These are phyloP conservation scores for Gymnopilus junonius DNA, from an alignment of 768 basidiomycete genomes.

Conservation along the genomic window DNA sequence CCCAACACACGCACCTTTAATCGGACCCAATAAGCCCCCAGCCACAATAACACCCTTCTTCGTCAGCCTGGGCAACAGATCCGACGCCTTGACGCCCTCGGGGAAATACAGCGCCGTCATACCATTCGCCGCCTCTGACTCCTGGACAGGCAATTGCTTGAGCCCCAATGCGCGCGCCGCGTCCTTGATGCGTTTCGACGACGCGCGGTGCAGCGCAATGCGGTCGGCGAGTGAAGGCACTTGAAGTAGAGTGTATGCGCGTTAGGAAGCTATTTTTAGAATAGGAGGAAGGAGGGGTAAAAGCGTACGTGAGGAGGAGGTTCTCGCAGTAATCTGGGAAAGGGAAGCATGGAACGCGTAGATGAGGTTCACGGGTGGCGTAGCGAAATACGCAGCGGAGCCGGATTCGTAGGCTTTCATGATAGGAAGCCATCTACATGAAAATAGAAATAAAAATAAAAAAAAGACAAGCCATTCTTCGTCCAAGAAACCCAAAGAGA, in stretches of 20 bases:
- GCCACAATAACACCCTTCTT: conserved; percentile 81
- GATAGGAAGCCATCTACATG: conserved; percentile 80
- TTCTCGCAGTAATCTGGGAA: conserved; percentile 56
- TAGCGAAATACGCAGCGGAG: conserved; percentile 88
- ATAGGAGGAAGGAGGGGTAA: background rate
- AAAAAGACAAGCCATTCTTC: too few relatives aligned
- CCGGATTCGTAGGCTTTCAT: conserved; percentile 93
- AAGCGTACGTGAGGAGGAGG: conserved; percentile 9
- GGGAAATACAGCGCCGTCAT: conserved; percentile 96
- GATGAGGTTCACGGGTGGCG: conserved; percentile 93
- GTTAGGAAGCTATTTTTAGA: background rate
- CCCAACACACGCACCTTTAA: conserved; percentile 61
- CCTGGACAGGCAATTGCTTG: conserved; percentile 66
- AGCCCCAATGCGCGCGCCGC: conserved; percentile 71
- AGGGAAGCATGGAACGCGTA: conserved; percentile 90
- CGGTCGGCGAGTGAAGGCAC: conserved; percentile 76
- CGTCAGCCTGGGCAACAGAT: conserved; percentile 76
- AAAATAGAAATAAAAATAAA: too few relatives aligned
- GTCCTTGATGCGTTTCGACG: conserved; percentile 60
- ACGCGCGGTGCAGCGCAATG: conserved; percentile 62
- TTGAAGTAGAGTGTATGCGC: conserved; percentile 21
- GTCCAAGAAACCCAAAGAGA: too few relatives aligned
- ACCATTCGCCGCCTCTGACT: conserved; percentile 80
- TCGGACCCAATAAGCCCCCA: conserved; percentile 82
- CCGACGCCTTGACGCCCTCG: conserved; percentile 73